Evolutionary conservation across 768 basidiomycete genomes (phyloP), one percentile per base, ranked within the genome.

Genomic region (Phallus indusiatus): DNA sequence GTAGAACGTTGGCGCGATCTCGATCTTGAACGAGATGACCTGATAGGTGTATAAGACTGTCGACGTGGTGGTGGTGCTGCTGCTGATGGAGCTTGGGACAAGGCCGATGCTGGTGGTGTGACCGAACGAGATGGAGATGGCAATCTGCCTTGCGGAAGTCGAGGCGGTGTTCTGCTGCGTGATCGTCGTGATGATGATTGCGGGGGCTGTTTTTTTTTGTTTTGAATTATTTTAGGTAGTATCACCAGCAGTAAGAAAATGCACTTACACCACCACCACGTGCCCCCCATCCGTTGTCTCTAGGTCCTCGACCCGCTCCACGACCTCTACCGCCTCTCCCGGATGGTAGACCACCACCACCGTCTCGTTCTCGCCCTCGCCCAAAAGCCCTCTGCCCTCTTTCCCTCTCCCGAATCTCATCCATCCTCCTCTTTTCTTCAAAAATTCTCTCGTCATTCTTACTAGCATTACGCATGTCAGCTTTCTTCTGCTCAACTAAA

Each of bases 401-500:
- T 54, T 83, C 86, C n/a, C 74, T 73, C 22, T 83, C 82, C 47
- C 85, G 75, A 11, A 88, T 77, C 60, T 89, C 86, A 61, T 89
- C 84, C 21, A 90, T 71, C 47, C 83, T 77, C 22, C 89, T 75
- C 54, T 85, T 76, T 65, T 90, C 86, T 48, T 84, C 83, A 57
- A 90, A 75, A 2, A 82, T 81, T 18, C 82, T 76, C 6, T 76
- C 76, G 65, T 90, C 87, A 36, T 73, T 79, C 60, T 83, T 81
- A 51, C 80, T 75, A 20, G 81, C 83, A 59, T 76, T 78, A n/a
- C 88, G 78, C 81, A 95, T 84, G 69, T 95, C 93, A 66, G 83
- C 82, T 70, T 96, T 96, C 74, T 95, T 94, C 70, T 87, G 85
- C 64, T 96, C 92, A 2, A 96, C 81, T 67, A 95, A 90, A 11